Evolutionary conservation across 768 basidiomycete genomes (phyloP).

Genomic region (Tephrocybe sp.): DNA sequence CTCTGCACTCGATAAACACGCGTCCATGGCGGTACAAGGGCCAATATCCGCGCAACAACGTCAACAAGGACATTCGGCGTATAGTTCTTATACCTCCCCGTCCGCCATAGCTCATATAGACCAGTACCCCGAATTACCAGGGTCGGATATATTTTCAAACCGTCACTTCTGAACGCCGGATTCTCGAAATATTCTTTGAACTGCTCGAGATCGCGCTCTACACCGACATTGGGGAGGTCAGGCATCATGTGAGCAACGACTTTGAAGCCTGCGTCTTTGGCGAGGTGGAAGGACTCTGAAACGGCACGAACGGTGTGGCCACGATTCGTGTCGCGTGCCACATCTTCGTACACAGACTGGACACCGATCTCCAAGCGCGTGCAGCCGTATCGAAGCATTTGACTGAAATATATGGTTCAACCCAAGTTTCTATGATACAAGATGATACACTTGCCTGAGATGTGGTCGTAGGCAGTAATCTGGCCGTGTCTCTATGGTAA

Average conservation of each 20-base stretch:
- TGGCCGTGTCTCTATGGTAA: constrained; percentile 97
- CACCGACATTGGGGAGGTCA: constrained; percentile 94
- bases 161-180: constrained; percentile 94
- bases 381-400: constrained; percentile 99
- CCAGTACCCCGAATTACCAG: constrained; percentile 97
- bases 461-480: constrained; percentile 98
- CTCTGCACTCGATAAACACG: constrained; percentile 96
- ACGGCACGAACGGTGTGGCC: constrained; percentile 98
- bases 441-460: constrained; percentile 55
- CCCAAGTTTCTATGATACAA: constrained; percentile 1
- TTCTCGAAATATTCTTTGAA: constrained; percentile 99
- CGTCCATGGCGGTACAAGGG: constrained; percentile 98
- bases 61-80: constrained; percentile 98
- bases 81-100: constrained; percentile 98
- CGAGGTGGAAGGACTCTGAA: constrained; percentile 93
- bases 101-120: constrained; percentile 93
- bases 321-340: constrained; percentile 96
- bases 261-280: constrained; percentile 99
- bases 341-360: constrained; percentile 98
- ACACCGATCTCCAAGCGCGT: constrained; percentile 98
- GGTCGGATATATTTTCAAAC: constrained; percentile 97
- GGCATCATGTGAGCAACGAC: constrained; percentile 99
- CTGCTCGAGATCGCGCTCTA: constrained; percentile 96
- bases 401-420: constrained; percentile 42
- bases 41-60: constrained; percentile 92